Percentiles rank a stretch among this genome's conserved stretches.
phyloP scores from a whole-genome alignment of 177 flowering plant species.

The Vitis hybrid region DNA sequence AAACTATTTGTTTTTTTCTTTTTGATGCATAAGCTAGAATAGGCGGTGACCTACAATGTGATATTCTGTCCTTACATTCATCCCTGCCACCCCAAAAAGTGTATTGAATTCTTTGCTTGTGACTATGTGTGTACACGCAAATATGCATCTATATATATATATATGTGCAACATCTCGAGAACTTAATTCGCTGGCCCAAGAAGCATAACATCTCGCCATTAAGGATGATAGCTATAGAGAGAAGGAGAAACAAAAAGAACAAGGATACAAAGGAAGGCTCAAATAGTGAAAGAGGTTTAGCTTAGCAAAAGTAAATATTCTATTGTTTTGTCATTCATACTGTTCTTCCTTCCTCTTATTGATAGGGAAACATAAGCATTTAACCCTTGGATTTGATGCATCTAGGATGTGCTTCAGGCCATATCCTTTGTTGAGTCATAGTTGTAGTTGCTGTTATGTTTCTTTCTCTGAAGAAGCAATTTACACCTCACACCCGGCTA shows the following conservation, averaged over 20 bases:
- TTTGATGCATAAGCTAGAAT: too few relatives aligned
- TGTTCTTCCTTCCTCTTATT: constrained; percentile 12
- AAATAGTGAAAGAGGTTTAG: not conserved
- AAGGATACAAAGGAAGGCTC: not conserved
- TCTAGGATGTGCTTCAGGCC: too few relatives aligned
- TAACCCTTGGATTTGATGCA: not conserved
- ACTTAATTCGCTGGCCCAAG: constrained; percentile 23
- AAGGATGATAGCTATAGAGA: not conserved
- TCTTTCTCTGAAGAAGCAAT: not conserved
- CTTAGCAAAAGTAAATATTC: not conserved
- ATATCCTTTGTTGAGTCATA: not conserved
- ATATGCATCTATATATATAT: too few relatives aligned
- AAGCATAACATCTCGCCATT: constrained; percentile 52
- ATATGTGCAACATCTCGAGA: too few relatives aligned
- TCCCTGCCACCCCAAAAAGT: too few relatives aligned
- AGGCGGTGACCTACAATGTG: too few relatives aligned
- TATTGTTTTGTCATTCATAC: not conserved
- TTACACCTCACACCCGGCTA: not conserved
- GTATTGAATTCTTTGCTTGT: too few relatives aligned
- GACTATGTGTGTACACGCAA: too few relatives aligned
- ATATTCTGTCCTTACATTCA: too few relatives aligned
- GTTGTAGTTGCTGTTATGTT: not conserved
- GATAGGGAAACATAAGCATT: constrained; percentile 13
- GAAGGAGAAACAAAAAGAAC: not conserved
- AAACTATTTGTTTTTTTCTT: too few relatives aligned